Conservation (phyloP, 306 rosid genomes). For the Corylus heterophylla region DNA sequence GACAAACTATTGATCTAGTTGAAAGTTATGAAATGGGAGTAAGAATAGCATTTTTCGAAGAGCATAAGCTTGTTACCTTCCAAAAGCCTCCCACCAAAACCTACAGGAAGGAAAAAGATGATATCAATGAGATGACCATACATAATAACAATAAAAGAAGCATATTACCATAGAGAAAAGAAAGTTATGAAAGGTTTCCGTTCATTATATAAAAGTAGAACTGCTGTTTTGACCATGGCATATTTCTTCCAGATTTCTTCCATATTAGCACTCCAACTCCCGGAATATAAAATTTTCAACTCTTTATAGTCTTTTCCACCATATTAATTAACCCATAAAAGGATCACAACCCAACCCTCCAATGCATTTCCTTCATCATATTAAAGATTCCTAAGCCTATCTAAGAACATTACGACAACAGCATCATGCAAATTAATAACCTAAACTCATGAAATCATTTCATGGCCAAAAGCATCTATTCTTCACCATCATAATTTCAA, state of each 20-base stretch:
- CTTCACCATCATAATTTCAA: too few relatives aligned
- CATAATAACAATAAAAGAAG: conserved; percentile 18
- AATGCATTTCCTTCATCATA: not conserved
- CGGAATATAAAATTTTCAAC: not conserved
- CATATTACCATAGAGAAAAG: not conserved
- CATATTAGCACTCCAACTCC: not conserved
- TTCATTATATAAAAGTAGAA: not conserved
- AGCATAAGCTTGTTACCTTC: conserved; percentile 56
- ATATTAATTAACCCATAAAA: not conserved
- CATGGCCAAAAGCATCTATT: too few relatives aligned
- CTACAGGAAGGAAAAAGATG: conserved; percentile 40
- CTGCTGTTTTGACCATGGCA: not conserved
- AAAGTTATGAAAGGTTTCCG: not conserved
- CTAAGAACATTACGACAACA: not conserved
- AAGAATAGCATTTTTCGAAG: not conserved
- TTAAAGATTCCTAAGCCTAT: not conserved
- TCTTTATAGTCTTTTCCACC: not conserved
- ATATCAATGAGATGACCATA: conserved; percentile 21
- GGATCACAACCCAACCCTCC: not conserved
- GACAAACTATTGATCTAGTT: too few relatives aligned
- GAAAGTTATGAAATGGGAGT: not conserved
- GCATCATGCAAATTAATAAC: not conserved
- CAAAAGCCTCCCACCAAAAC: conserved; percentile 97
- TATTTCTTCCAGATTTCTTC: not conserved
- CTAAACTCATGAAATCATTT: not conserved